Conservation (phyloP, 768 basidiomycete genomes). For the Leucogyrophana mollusca region DNA sequence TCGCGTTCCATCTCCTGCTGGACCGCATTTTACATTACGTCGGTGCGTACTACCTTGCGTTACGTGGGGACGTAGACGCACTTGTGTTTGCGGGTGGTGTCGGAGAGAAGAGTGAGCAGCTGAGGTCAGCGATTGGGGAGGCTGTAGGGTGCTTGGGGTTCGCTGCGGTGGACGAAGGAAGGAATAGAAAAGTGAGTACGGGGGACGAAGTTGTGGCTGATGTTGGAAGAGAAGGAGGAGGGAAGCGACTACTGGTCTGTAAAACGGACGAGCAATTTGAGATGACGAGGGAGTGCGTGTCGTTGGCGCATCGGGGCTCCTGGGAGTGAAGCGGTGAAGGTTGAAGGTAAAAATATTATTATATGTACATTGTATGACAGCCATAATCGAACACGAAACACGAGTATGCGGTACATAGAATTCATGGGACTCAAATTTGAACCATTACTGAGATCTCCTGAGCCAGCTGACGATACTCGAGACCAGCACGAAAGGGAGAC, state of each 20-base stretch:
- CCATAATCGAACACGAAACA: too few relatives aligned
- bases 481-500: too few relatives aligned
- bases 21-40: conserved; percentile 74
- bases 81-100: conserved; percentile 88
- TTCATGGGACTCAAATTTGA: too few relatives aligned
- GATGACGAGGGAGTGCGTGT: conserved; percentile 47
- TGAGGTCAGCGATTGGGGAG: conserved; percentile 58
- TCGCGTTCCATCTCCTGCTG: conserved; percentile 79
- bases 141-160: conserved; percentile 64
- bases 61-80: conserved; percentile 67
- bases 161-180: conserved; percentile 42
- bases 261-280: conserved; percentile 64
- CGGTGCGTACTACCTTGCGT: conserved; percentile 74
- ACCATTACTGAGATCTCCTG: too few relatives aligned
- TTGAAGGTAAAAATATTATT: too few relatives aligned
- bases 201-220: conserved; percentile 44
- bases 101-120: conserved; percentile 67
- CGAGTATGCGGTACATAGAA: too few relatives aligned
- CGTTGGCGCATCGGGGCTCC: too few relatives aligned
- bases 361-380: too few relatives aligned
- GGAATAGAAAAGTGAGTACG: conserved; percentile 41
- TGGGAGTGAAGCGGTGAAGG: too few relatives aligned
- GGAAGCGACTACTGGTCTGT: conserved; percentile 52
- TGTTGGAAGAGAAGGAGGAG: conserved; percentile 32
- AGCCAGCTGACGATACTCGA: too few relatives aligned